A percentile compares a stretch with the other conserved stretches of the same genome.
Conservation (phyloP, 805 yeast genomes). For the Candida nanaspora region DNA sequence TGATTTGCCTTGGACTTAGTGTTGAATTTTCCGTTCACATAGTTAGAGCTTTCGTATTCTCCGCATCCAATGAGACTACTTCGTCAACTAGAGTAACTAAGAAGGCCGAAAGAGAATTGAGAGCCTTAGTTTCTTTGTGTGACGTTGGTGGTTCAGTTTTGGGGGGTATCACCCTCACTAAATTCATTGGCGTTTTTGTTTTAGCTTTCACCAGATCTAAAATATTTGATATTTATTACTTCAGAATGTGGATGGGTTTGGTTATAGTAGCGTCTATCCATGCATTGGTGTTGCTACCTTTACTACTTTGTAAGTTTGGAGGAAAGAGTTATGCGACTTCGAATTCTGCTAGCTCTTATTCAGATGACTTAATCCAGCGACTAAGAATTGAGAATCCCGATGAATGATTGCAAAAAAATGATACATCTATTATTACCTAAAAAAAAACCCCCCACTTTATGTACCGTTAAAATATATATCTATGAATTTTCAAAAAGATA, state of each 20-base stretch:
- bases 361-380: constrained; percentile 18
- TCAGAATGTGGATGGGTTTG: constrained; percentile 88
- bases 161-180: constrained; percentile 86
- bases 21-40: constrained; percentile 92
- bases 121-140: constrained; percentile 53
- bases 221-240: constrained; percentile 87
- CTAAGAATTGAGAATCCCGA: constrained; percentile 4
- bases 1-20: constrained; percentile 89
- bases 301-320: constrained; percentile 57
- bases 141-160: constrained; percentile 88
- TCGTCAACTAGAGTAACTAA: background rate
- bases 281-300: constrained; percentile 72
- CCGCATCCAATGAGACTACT: background rate
- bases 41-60: constrained; percentile 61
- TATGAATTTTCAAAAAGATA: too few relatives aligned
- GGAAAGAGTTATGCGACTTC: constrained; percentile 40
- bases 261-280: constrained; percentile 74
- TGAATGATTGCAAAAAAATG: background rate
- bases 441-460: too few relatives aligned
- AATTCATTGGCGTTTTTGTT: constrained; percentile 79
- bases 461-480: too few relatives aligned
- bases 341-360: constrained; percentile 10
- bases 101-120: constrained; percentile 13
- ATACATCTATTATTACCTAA: too few relatives aligned
- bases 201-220: constrained; percentile 81